Base-by-base conservation (phyloP, 768 basidiomycete species). In the Lentinula boryana region DNA sequence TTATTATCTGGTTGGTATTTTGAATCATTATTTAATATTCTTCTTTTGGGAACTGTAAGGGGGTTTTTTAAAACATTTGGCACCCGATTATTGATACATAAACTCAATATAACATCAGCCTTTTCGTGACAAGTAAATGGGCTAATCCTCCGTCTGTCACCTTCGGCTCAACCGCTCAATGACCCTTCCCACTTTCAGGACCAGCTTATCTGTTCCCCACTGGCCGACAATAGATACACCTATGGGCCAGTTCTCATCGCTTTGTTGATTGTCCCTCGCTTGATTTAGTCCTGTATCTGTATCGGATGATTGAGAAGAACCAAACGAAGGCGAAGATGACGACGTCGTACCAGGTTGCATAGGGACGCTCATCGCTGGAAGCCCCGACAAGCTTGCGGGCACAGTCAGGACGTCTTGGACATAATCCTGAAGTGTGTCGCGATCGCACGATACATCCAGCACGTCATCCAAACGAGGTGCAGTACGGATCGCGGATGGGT, bases 351-450 rank as follows among this genome's bases (percentile, higher is more conserved):
- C 36, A 13, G 13, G 13, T 7, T 53, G 65, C 23, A 69, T 70
- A 0, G 94, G 94, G 0, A 98, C 80, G 58, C 79, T 88, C 46
- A 98, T 66, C 0, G 89, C 91, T 0, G 95, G 94, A 15, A 98
- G 67, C 0, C 96, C 95, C 0, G 92, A 95, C 38, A 99, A 75
- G 0, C 91, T 94, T 4, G 94, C 95, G 0, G 95, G 94, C 0
- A 95, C 92, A 0, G 94, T 96, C 63, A 98, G 75, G 5, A 96
- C 84, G 63, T 98, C 95, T 68, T 98, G 95, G 8, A 91, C 81
- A 68, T 98, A 98, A 35, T 84, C 78, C 48, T 80, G 78, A 53
- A 88, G 66, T 18, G 35, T 65, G 32, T 60, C 54, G 21, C 50
- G 32, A 16, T 68, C 66, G 13, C 63, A 51, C 18, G 40, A 56